Evolutionary conservation across 1,284 basidiomycete species (phyloP).

Genomic region (Fomitopsis betulina): DNA sequence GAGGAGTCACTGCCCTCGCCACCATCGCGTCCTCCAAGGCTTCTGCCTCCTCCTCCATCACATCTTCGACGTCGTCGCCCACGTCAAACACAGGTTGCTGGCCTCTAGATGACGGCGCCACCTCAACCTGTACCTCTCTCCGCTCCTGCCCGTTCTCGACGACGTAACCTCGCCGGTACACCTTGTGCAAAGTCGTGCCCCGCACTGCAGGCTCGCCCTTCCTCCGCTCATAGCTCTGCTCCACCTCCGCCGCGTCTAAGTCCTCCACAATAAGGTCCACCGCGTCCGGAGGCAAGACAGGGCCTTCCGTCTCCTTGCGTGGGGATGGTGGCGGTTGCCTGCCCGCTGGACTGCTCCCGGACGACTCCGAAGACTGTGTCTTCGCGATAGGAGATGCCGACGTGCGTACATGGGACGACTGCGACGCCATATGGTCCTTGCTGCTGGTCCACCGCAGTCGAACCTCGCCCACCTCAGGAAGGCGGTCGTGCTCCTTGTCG

Average conservation of each 20-base stretch:
- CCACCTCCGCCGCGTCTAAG: constrained; percentile 42
- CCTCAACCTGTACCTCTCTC: constrained; percentile 37
- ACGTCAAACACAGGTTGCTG: constrained; percentile 17
- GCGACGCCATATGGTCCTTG: constrained; percentile 11
- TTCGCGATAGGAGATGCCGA: constrained; percentile 12
- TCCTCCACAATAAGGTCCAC: constrained; percentile 77
- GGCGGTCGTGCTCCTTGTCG: constrained; percentile 40
- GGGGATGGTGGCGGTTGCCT: constrained; percentile 29
- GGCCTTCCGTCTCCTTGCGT: constrained; percentile 30
- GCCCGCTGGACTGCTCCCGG: constrained; percentile 24
- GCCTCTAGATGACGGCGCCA: constrained; percentile 18
- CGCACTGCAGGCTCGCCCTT: constrained; percentile 48
- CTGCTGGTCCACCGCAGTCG: constrained; percentile 45
- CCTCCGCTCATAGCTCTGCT: constrained; percentile 43
- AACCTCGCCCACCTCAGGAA: constrained; percentile 32
- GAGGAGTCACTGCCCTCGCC: constrained; percentile 38
- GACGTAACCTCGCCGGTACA: constrained; percentile 49
- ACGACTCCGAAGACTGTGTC: constrained; percentile 13
- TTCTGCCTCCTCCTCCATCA: constrained; percentile 26
- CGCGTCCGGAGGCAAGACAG: constrained; percentile 62
- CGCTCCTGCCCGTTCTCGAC: constrained; percentile 36
- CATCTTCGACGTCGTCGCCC: constrained; percentile 23
- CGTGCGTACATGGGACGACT: constrained; percentile 17
- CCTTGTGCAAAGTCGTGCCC: constrained; percentile 40
- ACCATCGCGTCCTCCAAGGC: constrained; percentile 20